Conservation (phyloP, 2,329 filamentous ascomycete species). For the Sclerotinia glacialis region DNA sequence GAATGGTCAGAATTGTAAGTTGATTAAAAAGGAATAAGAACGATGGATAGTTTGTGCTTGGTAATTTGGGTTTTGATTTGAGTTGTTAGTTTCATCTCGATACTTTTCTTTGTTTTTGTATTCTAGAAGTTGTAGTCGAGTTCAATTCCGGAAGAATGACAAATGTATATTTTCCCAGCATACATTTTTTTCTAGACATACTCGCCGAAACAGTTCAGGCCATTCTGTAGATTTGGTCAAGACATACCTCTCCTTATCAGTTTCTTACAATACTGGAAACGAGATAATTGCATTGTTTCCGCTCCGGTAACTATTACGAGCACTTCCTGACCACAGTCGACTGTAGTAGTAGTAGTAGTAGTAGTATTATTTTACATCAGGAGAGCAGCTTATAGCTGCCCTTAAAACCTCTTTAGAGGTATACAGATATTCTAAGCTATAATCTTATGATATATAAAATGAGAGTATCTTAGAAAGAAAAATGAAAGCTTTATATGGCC, state of each 20-base stretch:
- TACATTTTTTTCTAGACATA: not conserved
- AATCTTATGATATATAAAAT: too few species aligned
- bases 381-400: too few species aligned
- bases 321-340: not conserved
- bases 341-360: too few species aligned
- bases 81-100: not conserved
- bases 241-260: not conserved
- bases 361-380: too few species aligned
- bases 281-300: not conserved
- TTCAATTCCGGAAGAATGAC: not conserved
- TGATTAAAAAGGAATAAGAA: not conserved
- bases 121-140: not conserved
- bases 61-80: not conserved
- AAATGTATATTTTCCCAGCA: not conserved
- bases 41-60: not conserved
- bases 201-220: not conserved
- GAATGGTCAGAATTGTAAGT: too few species aligned
- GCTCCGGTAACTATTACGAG: not conserved
- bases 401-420: too few species aligned
- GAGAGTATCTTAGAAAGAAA: too few species aligned
- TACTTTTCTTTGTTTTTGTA: not conserved
- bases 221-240: accelerated
- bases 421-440: too few species aligned
- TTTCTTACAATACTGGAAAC: not conserved
- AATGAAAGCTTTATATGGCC: too few species aligned